Conservation (phyloP, 306 rosid genomes). For the Cyclanthera cordifolia region DNA sequence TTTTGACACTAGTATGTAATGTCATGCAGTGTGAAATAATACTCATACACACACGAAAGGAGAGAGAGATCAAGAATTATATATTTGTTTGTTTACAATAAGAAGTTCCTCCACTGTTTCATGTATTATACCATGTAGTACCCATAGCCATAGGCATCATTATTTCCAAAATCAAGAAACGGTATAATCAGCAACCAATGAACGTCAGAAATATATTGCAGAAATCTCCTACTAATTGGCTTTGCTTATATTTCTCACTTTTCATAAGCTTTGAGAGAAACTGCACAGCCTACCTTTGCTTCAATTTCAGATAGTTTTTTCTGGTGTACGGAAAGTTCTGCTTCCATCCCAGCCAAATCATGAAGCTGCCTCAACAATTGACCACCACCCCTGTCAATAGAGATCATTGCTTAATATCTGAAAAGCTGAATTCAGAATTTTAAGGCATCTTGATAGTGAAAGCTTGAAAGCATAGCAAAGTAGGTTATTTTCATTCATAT, state of each 20-base stretch:
- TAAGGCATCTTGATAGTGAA: background rate
- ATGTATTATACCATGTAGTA: background rate
- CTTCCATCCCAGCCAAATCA: constrained; percentile 64
- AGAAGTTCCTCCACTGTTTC: background rate
- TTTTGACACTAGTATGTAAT: background rate
- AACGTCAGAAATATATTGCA: background rate
- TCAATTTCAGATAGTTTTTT: constrained; percentile 53
- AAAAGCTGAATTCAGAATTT: constrained; percentile 16
- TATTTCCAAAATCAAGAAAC: background rate
- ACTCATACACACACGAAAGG: background rate
- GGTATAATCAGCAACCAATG: too few species aligned
- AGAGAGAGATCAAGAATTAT: background rate
- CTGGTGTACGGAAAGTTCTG: constrained; percentile 51
- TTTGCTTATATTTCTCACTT: background rate
- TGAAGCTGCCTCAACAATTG: constrained; percentile 73
- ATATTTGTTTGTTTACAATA: background rate
- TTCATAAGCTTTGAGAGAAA: background rate
- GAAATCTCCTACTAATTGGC: background rate
- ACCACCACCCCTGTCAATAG: constrained; percentile 72
- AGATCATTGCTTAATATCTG: constrained; percentile 10
- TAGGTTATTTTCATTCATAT: background rate
- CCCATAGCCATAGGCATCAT: background rate
- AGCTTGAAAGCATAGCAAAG: background rate
- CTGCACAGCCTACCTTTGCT: constrained; percentile 44
- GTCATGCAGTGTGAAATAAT: background rate